phyloP scores from a whole-genome alignment of 2,329 filamentous ascomycete genomes.

The Fragosphaeria purpurea region DNA sequence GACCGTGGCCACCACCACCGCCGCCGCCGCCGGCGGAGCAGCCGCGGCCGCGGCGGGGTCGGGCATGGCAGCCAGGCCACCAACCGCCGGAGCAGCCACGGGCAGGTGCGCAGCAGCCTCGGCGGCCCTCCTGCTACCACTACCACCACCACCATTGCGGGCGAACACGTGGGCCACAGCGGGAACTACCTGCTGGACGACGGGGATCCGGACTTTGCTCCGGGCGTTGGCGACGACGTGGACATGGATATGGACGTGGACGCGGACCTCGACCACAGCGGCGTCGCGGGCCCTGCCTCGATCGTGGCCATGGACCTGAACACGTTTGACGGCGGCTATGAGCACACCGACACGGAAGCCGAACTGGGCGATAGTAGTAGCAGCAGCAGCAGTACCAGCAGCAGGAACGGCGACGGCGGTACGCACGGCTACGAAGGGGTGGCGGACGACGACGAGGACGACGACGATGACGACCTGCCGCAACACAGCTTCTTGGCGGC shows the following conservation, averaged over 20 bases:
- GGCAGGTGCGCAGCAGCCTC: neutral
- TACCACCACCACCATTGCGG: too few species aligned
- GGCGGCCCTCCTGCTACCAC: neutral
- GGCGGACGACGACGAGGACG: constrained; percentile 24
- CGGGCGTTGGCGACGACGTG: constrained; percentile 4
- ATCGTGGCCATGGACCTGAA: constrained; percentile 8
- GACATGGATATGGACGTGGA: constrained; percentile 46
- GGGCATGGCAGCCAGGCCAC: too few species aligned
- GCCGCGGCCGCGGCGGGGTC: too few species aligned
- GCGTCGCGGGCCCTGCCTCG: constrained; percentile 50
- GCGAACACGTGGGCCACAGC: too few species aligned
- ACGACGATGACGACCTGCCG: constrained; percentile 19
- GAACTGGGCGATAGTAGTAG: too few species aligned
- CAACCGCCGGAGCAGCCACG: neutral
- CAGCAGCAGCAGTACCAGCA: constrained; percentile 34
- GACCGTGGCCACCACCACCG: constrained; percentile 8
- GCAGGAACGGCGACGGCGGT: neutral
- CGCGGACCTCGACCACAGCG: constrained; percentile 60
- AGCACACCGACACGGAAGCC: constrained; percentile 68
- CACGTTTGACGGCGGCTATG: constrained; percentile 41
- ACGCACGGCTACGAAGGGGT: neutral
- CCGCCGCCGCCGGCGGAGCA: constrained; percentile 14
- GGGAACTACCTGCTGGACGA: constrained; percentile 9
- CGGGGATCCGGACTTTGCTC: too few species aligned
- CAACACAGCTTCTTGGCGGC: constrained; percentile 8